Percentiles rank a stretch among this genome's conserved stretches.
These are phyloP conservation scores for Porogramme epimiltina DNA, from an alignment of 1,284 basidiomycete species.

Conservation along the genomic window DNA sequence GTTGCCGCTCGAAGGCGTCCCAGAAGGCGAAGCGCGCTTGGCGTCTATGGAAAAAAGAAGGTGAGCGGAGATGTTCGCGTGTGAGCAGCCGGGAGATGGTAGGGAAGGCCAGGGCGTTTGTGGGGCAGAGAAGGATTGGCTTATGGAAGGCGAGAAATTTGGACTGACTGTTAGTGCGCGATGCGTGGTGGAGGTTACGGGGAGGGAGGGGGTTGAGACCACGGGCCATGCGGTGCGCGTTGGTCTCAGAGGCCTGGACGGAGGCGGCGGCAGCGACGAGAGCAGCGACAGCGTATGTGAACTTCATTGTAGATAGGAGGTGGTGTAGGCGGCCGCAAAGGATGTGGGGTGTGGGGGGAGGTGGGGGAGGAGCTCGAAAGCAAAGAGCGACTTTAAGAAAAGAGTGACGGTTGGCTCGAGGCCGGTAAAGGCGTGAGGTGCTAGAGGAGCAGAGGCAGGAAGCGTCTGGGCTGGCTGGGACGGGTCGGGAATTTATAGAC, in stretches of 20 bases:
- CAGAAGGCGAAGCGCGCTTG: slow-evolving; percentile 16
- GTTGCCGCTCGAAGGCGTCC: slow-evolving; percentile 8
- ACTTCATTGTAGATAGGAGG: slow-evolving; percentile 43
- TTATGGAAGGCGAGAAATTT: background rate
- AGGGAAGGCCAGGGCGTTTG: background rate
- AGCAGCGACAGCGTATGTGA: slow-evolving; percentile 40
- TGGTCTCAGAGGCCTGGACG: slow-evolving; percentile 51
- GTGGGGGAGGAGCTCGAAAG: slow-evolving; percentile 8
- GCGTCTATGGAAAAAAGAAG: slow-evolving; percentile 7
- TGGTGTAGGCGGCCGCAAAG: slow-evolving; percentile 13
- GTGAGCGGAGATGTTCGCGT: background rate
- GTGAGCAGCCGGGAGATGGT: slow-evolving; percentile 10
- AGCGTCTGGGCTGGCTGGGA: background rate
- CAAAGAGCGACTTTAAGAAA: slow-evolving; percentile 15
- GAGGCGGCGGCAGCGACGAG: slow-evolving; percentile 41
- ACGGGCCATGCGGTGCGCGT: slow-evolving; percentile 43
- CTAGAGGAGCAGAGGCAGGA: slow-evolving; percentile 5
- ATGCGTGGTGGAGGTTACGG: slow-evolving; percentile 10
- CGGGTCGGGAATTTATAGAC: slow-evolving; percentile 10
- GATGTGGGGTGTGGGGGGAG: too few relatives aligned
- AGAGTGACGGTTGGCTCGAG: slow-evolving; percentile 15
- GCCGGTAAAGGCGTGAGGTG: slow-evolving; percentile 6
- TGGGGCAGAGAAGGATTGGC: background rate
- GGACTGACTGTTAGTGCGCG: slow-evolving; percentile 14
- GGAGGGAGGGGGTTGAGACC: slow-evolving; percentile 20